Evolutionary conservation across 305 asterid species (phyloP), one percentile per base, ranked within the genome.

Genomic region (Salvia sclarea): DNA sequence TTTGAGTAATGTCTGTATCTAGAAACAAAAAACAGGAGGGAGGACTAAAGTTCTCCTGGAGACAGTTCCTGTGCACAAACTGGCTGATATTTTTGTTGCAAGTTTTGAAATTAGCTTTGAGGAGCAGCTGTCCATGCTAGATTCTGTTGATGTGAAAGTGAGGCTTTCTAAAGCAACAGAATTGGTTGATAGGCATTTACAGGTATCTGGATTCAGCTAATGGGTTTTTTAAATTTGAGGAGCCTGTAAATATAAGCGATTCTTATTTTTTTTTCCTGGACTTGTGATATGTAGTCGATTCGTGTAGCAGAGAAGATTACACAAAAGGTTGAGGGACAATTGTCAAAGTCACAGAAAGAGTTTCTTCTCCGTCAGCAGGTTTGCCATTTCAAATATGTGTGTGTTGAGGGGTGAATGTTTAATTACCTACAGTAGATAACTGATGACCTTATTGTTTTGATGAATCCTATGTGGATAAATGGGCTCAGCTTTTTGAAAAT

Each of bases 351-450:
- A 4, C 99, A 95, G 86, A 95, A 95, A 86, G 99, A 95, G 74
- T 91, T 84, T 84, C 96, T 95, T 71, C 91, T 95, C 74, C 98
- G 99, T 35, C 98, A 95, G 73, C 99, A 95, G 99, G 99, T 95
- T 75, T 81, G 77, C 70, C 48, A 71, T 68, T 60, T 57, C 47
- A 54, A 47, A 33, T 54, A 28, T 62, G 21, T 37, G 43, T 37
- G 43, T 1, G 43, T 8, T 8, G 43, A 13, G 43, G 8, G 13
- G 43, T 37, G 10, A 9, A 37, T 12, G 12, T 37, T 37, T 28
- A 8, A 38, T 2, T 12, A 38, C 44, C 44, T 3, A 9, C 4
- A 38, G 44, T 38, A 38, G 44, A 38, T 38, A 0, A 13, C 12
- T 13, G 10, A 3, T 2, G 9, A 37, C 8, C 11, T 10, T 13